Conservation (phyloP, 176 grass and related monocot genomes). For the Carex scoparia region DNA sequence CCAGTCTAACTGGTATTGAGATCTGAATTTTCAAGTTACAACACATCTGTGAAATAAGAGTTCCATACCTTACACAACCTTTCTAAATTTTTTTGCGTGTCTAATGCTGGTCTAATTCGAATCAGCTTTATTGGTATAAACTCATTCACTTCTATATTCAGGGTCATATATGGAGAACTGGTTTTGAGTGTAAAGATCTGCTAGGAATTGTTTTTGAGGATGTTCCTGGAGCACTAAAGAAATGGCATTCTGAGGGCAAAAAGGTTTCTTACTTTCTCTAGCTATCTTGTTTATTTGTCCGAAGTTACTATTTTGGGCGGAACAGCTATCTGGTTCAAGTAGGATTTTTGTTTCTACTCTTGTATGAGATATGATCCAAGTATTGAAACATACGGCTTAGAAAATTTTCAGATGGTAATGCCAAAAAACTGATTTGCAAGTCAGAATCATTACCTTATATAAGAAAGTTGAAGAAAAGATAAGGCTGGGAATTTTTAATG, state of each 20-base stretch:
- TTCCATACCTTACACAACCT: background rate
- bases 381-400: background rate
- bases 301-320: background rate
- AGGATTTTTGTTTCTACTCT: background rate
- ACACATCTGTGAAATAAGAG: background rate
- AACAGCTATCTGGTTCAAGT: background rate
- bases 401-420: background rate
- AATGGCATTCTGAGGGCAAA: conserved; percentile 66
- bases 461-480: background rate
- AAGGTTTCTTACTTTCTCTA: conserved; percentile 48
- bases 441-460: background rate
- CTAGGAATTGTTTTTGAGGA: conserved; percentile 91
- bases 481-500: background rate
- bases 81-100: background rate
- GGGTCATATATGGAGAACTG: conserved; percentile 98
- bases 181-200: conserved; percentile 77
- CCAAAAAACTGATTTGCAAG: background rate
- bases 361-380: background rate
- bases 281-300: background rate
- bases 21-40: background rate
- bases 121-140: background rate
- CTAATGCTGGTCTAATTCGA: background rate
- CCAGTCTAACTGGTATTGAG: background rate
- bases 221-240: conserved; percentile 69
- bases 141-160: conserved; percentile 30